Evolutionary conservation across 2,329 filamentous ascomycete genomes (phyloP).

Genomic region (Talaromyces sp.): DNA sequence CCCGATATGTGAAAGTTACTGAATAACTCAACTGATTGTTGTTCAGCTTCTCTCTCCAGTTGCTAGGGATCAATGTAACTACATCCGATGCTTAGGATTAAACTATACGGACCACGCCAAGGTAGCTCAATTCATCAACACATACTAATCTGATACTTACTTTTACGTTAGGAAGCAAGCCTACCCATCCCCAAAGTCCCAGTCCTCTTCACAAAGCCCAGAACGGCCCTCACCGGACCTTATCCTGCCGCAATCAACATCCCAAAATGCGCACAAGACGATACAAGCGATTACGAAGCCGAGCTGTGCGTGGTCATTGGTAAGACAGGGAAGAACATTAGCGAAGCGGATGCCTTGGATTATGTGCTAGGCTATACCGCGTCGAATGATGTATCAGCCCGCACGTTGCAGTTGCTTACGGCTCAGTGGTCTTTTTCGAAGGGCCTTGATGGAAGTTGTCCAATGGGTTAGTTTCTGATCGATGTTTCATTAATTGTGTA

Average conservation of each 20-base stretch:
- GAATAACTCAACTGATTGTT: not conserved
- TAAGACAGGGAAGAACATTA: constrained; percentile 46
- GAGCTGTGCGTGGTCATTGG: constrained; percentile 57
- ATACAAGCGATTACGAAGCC: constrained; percentile 36
- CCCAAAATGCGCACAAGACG: constrained; percentile 32
- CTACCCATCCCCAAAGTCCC: constrained; percentile 29
- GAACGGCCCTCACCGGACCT: constrained; percentile 27
- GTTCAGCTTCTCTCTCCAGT: constrained; percentile 30
- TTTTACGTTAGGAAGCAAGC: constrained; percentile 24
- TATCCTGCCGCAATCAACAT: constrained; percentile 28
- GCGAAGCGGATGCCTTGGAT: constrained; percentile 46
- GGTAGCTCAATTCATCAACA: constrained; percentile 15
- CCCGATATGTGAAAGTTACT: too few relatives aligned
- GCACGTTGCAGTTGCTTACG: not conserved
- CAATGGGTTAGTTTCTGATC: not conserved
- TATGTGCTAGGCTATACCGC: constrained; percentile 55
- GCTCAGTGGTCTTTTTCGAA: not conserved
- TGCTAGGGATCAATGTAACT: constrained; percentile 26
- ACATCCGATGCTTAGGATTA: constrained; percentile 31
- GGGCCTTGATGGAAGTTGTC: not conserved
- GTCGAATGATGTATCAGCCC: not conserved
- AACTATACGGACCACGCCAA: constrained; percentile 32
- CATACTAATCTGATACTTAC: not conserved
- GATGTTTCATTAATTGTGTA: too few relatives aligned
- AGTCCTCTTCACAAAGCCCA: constrained; percentile 32